Percentiles rank a stretch among this genome's conserved stretches.
These are phyloP conservation scores for Ustilago sp. DNA, from an alignment of 1,284 basidiomycete species.

Conservation along the genomic window DNA sequence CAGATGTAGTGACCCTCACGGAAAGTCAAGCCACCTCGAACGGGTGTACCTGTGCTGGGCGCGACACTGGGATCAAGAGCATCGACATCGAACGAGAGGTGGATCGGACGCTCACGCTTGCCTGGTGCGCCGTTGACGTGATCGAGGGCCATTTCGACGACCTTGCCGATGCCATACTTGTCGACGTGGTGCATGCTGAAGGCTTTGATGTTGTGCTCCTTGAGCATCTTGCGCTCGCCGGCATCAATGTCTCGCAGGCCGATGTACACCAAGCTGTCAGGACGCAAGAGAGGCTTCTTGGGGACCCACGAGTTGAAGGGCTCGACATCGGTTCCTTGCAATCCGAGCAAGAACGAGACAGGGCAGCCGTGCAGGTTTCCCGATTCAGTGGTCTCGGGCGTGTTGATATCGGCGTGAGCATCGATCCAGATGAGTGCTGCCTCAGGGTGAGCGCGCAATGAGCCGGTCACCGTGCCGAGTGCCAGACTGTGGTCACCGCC, in stretches of 20 bases:
- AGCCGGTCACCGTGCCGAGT: constrained; percentile 69
- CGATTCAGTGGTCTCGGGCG: constrained; percentile 81
- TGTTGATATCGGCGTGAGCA: constrained; percentile 88
- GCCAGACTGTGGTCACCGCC: constrained; percentile 94
- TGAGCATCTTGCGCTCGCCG: constrained; percentile 88
- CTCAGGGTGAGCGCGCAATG: constrained; percentile 73
- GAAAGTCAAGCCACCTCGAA: constrained; percentile 94
- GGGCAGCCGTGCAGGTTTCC: constrained; percentile 99
- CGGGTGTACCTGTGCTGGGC: constrained; percentile 93
- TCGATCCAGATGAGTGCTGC: constrained; percentile 86
- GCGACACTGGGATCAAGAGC: constrained; percentile 86
- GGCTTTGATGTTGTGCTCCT: constrained; percentile 86
- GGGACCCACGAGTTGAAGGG: constrained; percentile 68
- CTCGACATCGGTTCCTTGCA: constrained; percentile 65
- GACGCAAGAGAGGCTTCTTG: constrained; percentile 71
- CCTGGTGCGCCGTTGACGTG: constrained; percentile 77
- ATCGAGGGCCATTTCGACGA: constrained; percentile 95
- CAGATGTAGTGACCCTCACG: constrained; percentile 94
- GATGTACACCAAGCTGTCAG: constrained; percentile 88
- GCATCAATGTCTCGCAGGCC: constrained; percentile 93
- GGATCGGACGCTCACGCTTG: constrained; percentile 82
- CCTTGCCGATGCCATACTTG: constrained; percentile 85
- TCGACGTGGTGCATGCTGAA: constrained; percentile 99
- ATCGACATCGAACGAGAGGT: constrained; percentile 97
- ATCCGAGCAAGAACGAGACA: constrained; percentile 83